These are phyloP conservation scores for Neofusicoccum parvum DNA, from an alignment of 2,329 filamentous ascomycete genomes.

Conservation along the genomic window DNA sequence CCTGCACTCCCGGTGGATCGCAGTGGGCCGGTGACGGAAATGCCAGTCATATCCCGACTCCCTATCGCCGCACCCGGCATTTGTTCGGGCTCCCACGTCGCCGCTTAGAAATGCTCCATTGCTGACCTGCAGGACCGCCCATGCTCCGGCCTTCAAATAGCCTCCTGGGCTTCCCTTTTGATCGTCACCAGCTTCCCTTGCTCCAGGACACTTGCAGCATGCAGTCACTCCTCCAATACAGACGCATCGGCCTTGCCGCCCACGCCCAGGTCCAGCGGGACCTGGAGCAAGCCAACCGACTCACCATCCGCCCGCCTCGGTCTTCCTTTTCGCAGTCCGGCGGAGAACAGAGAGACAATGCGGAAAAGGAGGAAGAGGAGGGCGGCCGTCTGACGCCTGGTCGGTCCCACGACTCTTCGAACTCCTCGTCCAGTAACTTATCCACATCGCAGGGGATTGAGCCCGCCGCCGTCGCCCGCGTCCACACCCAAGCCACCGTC, in stretches of 20 bases:
- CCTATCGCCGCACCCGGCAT: slow-evolving; percentile 13
- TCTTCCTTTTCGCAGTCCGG: neutral
- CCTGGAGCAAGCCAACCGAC: slow-evolving; percentile 21
- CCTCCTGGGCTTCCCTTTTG: neutral
- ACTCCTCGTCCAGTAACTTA: slow-evolving; percentile 16
- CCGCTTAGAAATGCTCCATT: slow-evolving; percentile 7
- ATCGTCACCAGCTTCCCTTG: neutral
- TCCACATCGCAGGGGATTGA: slow-evolving; percentile 22
- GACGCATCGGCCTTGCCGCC: slow-evolving; percentile 24
- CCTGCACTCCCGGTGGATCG: neutral
- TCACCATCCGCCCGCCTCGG: slow-evolving; percentile 6
- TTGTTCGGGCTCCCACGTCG: slow-evolving; percentile 13
- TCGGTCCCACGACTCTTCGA: slow-evolving; percentile 9
- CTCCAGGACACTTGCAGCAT: slow-evolving; percentile 21
- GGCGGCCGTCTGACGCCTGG: slow-evolving; percentile 20
- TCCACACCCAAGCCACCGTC: slow-evolving; percentile 28
- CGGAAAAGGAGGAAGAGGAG: slow-evolving; percentile 16
- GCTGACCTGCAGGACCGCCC: neutral
- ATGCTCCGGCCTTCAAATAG: neutral
- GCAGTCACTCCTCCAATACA: slow-evolving; percentile 33
- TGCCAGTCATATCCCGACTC: neutral
- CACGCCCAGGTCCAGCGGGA: slow-evolving; percentile 26
- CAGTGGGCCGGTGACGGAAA: neutral
- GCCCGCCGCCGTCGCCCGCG: slow-evolving; percentile 25
- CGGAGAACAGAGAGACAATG: neutral